Conservation (phyloP, 2,329 filamentous ascomycete species). For the Scedosporium boydii region DNA sequence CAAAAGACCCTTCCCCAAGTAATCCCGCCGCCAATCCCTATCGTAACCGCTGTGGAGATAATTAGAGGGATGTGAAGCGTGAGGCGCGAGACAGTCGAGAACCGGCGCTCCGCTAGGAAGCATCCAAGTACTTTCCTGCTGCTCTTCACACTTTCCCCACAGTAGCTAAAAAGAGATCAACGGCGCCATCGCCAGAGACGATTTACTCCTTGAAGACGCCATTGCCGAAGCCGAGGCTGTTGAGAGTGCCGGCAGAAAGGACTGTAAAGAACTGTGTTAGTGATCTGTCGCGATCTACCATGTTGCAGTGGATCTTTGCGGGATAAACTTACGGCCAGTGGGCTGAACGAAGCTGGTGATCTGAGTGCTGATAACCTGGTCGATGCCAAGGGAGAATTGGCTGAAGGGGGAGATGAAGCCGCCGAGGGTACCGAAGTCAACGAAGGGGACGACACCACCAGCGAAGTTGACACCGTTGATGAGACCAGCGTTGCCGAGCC, state of each 20-base stretch:
- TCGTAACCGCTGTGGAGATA: background rate
- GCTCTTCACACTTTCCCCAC: background rate
- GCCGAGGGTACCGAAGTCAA: constrained; percentile 7
- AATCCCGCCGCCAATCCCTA: background rate
- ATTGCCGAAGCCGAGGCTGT: background rate
- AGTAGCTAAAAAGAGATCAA: background rate
- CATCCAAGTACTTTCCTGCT: background rate
- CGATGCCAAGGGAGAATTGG: constrained; percentile 17
- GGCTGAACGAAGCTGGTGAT: constrained; percentile 17
- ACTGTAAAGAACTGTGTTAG: background rate
- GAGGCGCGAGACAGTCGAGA: background rate
- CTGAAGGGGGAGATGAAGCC: constrained; percentile 15
- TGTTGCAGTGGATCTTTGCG: background rate
- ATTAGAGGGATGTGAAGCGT: background rate
- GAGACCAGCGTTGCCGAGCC: constrained; percentile 21
- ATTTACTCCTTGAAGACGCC: constrained; percentile 1
- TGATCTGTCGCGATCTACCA: background rate
- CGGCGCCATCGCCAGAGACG: background rate
- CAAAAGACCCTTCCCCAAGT: background rate
- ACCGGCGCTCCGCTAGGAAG: background rate
- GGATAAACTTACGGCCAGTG: background rate
- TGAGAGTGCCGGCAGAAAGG: background rate
- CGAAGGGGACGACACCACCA: constrained; percentile 3
- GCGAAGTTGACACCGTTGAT: constrained; percentile 18
- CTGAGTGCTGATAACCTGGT: constrained; percentile 16